Conservation (phyloP, 2,329 filamentous ascomycete species). For the Pseudogymnoascus sp. region DNA sequence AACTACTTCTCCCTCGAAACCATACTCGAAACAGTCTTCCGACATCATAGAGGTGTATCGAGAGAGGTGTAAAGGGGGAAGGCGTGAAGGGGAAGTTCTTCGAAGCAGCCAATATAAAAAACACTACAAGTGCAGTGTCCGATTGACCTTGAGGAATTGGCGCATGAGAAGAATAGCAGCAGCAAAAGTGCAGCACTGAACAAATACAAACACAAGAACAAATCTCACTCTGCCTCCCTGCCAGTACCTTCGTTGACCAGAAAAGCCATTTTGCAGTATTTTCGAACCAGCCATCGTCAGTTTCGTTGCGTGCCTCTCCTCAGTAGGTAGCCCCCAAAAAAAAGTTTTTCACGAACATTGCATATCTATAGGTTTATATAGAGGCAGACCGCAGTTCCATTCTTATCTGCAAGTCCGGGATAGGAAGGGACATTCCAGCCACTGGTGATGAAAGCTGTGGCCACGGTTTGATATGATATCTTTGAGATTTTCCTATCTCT, state of each 20-base stretch:
- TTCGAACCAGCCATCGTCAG: not conserved
- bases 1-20: not conserved
- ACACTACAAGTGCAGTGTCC: not conserved
- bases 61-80: not conserved
- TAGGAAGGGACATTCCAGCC: not conserved
- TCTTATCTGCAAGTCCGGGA: not conserved
- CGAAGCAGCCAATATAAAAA: not conserved
- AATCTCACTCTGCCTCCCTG: not conserved
- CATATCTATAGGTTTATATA: not conserved
- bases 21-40: not conserved
- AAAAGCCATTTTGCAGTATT: not conserved
- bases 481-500: not conserved
- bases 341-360: not conserved
- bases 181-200: not conserved
- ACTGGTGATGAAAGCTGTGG: not conserved
- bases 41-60: not conserved
- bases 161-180: not conserved
- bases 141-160: not conserved
- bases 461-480: not conserved
- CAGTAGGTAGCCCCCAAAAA: not conserved
- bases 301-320: not conserved
- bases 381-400: not conserved
- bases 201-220: not conserved
- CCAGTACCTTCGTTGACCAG: not conserved
- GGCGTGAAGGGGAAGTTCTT: too few species aligned